Evolutionary conservation across 2,329 filamentous ascomycete species (phyloP).

Genomic region (Trichophyton verrucosum): DNA sequence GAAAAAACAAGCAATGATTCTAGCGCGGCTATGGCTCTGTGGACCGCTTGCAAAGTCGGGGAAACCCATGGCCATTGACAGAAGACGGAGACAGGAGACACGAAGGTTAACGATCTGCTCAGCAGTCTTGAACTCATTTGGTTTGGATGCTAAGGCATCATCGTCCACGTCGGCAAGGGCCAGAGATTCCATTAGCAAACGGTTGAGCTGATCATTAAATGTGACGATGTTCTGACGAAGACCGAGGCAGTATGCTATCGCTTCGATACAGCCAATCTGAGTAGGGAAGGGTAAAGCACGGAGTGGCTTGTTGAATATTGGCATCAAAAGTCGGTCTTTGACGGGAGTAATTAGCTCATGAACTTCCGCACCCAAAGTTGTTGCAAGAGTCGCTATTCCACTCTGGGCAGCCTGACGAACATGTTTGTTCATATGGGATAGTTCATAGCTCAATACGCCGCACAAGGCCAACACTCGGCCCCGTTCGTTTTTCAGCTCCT

Average conservation of each 20-base stretch:
- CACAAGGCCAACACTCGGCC: conserved; percentile 64
- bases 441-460: conserved; percentile 71
- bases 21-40: conserved; percentile 48
- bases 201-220: conserved; percentile 83
- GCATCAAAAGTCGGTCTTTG: conserved; percentile 75
- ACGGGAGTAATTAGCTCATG: conserved; percentile 82
- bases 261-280: conserved; percentile 97
- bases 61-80: conserved; percentile 87
- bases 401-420: conserved; percentile 78
- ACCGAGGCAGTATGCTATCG: conserved; percentile 86
- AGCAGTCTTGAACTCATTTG: conserved; percentile 86
- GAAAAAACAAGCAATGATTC: conserved; percentile 92
- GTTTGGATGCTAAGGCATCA: conserved; percentile 82
- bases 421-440: conserved; percentile 91
- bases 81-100: conserved; percentile 82
- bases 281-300: conserved; percentile 84
- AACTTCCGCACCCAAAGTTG: conserved; percentile 63
- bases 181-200: conserved; percentile 83
- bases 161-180: conserved; percentile 91
- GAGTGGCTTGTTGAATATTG: conserved; percentile 90
- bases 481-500: conserved; percentile 57
- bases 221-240: conserved; percentile 79
- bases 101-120: conserved; percentile 84
- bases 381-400: conserved; percentile 68
- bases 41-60: conserved; percentile 75